phyloP scores from a whole-genome alignment of 108 stramenopile species.

The Stephanodiscus triporus region DNA sequence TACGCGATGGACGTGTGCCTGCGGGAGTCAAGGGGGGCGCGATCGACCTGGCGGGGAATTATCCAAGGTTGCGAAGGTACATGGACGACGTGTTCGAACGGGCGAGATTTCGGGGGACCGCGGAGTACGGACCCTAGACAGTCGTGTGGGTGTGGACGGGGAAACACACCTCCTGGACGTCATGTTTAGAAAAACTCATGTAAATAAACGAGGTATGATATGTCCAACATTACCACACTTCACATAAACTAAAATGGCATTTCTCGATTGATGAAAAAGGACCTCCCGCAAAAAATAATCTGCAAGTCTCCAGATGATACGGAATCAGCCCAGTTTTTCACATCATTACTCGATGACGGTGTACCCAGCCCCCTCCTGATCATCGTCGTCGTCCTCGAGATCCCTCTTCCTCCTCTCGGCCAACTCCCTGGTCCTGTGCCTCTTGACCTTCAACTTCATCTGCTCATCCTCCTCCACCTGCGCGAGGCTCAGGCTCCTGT shows the following conservation, averaged over 20 bases:
- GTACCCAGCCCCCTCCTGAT: conserved; percentile 26
- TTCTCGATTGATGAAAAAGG: background rate
- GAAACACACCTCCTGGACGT: background rate
- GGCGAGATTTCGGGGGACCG: conserved; percentile 60
- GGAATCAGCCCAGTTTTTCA: too few species aligned
- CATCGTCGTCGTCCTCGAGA: conserved; percentile 44
- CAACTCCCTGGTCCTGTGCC: conserved; percentile 53
- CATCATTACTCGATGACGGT: conserved; percentile 33
- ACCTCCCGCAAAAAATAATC: background rate
- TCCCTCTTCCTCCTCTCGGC: conserved; percentile 39
- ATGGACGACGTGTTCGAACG: conserved; percentile 65
- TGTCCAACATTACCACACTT: background rate
- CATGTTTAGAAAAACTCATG: background rate
- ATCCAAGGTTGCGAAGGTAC: conserved; percentile 60
- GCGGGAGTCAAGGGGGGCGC: conserved; percentile 57
- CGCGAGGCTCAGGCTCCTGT: conserved; percentile 27
- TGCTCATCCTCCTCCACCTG: conserved; percentile 64
- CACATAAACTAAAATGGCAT: background rate
- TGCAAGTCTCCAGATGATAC: background rate
- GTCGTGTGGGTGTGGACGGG: conserved; percentile 85
- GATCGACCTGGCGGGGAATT: conserved; percentile 51
- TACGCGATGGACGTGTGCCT: conserved; percentile 74
- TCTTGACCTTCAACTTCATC: conserved; percentile 58
- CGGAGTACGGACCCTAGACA: conserved; percentile 69
- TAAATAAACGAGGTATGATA: background rate